A percentile compares a stretch with the other conserved stretches of the same genome.
Evolutionary conservation across 106 monocot genomes (phyloP).

Genomic region (Phalaenopsis equestris): DNA sequence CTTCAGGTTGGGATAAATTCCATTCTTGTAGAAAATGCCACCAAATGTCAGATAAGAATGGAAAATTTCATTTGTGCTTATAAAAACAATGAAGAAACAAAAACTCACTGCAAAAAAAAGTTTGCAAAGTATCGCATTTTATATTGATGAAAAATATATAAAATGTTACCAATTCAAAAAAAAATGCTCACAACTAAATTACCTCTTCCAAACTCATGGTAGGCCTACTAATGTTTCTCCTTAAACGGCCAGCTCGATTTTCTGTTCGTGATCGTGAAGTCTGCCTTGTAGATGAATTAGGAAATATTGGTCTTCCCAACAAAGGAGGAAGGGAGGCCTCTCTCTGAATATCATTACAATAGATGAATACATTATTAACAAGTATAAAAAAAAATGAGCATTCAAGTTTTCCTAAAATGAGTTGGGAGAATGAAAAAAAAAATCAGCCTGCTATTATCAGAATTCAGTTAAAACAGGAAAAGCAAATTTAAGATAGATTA

Average conservation of each 20-base stretch:
- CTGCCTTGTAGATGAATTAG: neutral
- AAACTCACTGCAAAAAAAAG: neutral
- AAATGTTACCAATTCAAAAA: neutral
- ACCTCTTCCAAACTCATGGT: constrained; percentile 5
- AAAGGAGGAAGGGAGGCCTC: neutral
- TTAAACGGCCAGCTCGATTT: neutral
- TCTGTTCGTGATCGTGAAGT: neutral
- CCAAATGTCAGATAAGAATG: neutral
- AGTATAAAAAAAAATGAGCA: neutral
- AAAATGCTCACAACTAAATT: neutral
- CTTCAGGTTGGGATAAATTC: neutral
- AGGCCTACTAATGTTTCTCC: neutral
- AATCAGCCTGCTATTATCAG: neutral
- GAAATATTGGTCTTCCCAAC: neutral
- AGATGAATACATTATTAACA: neutral
- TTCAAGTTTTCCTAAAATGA: neutral
- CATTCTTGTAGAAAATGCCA: neutral
- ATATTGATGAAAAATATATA: neutral
- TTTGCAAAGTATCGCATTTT: neutral
- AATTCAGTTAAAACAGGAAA: neutral
- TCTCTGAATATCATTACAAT: neutral
- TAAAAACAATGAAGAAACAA: neutral
- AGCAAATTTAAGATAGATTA: neutral
- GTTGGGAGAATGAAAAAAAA: neutral
- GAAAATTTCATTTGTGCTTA: neutral